Percentiles rank a stretch among this genome's conserved stretches.
Conservation (phyloP, 2,329 filamentous ascomycete species). For the Periconia sp. region DNA sequence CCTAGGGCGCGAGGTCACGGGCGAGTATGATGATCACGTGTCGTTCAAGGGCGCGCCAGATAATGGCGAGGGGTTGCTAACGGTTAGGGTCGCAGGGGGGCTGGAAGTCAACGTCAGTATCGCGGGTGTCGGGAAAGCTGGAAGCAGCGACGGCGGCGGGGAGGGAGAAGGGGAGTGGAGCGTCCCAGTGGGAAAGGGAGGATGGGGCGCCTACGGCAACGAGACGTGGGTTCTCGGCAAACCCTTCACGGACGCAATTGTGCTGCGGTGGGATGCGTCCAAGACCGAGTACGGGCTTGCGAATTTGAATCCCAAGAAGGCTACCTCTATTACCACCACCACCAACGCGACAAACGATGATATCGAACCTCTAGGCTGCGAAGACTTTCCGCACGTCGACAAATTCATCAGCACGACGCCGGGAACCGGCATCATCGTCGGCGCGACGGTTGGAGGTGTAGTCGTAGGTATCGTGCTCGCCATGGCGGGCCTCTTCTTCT, state of each 20-base stretch:
- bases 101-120: slow-evolving; percentile 15
- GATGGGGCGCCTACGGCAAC: slow-evolving; percentile 19
- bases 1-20: slow-evolving; percentile 3
- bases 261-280: slow-evolving; percentile 16
- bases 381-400: slow-evolving; percentile 10
- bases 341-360: neutral
- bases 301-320: slow-evolving; percentile 5
- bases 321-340: neutral
- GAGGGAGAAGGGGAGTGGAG: slow-evolving; percentile 4
- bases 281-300: slow-evolving; percentile 18
- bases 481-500: slow-evolving; percentile 13
- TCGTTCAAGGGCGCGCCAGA: slow-evolving; percentile 2
- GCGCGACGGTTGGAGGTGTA: slow-evolving; percentile 16
- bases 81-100: slow-evolving; percentile 12
- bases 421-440: slow-evolving; percentile 12
- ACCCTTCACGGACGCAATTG: slow-evolving; percentile 16
- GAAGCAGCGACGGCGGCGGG: too few relatives aligned
- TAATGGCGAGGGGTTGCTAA: slow-evolving; percentile 7
- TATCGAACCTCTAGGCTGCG: slow-evolving; percentile 18
- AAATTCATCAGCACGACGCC: slow-evolving; percentile 1
- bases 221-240: slow-evolving; percentile 14
- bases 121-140: slow-evolving; percentile 6
- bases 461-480: slow-evolving; percentile 15
- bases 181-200: slow-evolving; percentile 13
- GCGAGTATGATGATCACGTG: slow-evolving; percentile 9